Percentiles rank a stretch among this genome's conserved stretches.
phyloP scores from a whole-genome alignment of 2,329 filamentous ascomycete genomes.

The Penicillium paneum region DNA sequence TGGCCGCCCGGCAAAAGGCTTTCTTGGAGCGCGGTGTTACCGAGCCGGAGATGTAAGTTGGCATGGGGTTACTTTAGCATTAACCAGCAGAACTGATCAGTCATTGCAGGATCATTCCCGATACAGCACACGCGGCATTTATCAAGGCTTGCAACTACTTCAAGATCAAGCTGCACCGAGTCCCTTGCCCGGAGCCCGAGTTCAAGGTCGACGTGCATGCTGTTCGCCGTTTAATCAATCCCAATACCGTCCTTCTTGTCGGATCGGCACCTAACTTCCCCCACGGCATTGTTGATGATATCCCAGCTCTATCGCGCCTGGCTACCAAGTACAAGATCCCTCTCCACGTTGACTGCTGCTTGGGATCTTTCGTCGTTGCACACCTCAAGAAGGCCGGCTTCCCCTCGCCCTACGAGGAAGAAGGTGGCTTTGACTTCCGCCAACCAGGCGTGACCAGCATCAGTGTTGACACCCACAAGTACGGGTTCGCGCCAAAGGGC shows the following conservation, averaged over 20 bases:
- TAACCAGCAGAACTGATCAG: slow-evolving; percentile 16
- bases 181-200: slow-evolving; percentile 76
- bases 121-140: slow-evolving; percentile 94
- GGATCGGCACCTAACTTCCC: slow-evolving; percentile 97
- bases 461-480: slow-evolving; percentile 97
- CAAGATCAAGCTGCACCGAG: slow-evolving; percentile 89
- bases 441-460: slow-evolving; percentile 93
- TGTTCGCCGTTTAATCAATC: slow-evolving; percentile 82
- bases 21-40: slow-evolving; percentile 80
- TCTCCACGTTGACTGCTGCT: slow-evolving; percentile 94
- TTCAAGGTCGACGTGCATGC: slow-evolving; percentile 80
- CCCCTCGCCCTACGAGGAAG: slow-evolving; percentile 56
- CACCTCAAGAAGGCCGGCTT: slow-evolving; percentile 93
- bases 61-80: neutral
- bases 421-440: slow-evolving; percentile 86
- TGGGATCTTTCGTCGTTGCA: slow-evolving; percentile 91
- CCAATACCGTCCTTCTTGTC: slow-evolving; percentile 89
- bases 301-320: slow-evolving; percentile 76
- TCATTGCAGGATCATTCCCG: slow-evolving; percentile 72
- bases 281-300: slow-evolving; percentile 96
- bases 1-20: slow-evolving; percentile 86
- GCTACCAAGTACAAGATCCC: slow-evolving; percentile 76
- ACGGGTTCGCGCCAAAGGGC: slow-evolving; percentile 96
- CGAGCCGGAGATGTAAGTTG: slow-evolving; percentile 83
- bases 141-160: slow-evolving; percentile 94